These are phyloP conservation scores for Phytophthora aleatoria DNA, from an alignment of 352 stramenopile species.

Conservation along the genomic window DNA sequence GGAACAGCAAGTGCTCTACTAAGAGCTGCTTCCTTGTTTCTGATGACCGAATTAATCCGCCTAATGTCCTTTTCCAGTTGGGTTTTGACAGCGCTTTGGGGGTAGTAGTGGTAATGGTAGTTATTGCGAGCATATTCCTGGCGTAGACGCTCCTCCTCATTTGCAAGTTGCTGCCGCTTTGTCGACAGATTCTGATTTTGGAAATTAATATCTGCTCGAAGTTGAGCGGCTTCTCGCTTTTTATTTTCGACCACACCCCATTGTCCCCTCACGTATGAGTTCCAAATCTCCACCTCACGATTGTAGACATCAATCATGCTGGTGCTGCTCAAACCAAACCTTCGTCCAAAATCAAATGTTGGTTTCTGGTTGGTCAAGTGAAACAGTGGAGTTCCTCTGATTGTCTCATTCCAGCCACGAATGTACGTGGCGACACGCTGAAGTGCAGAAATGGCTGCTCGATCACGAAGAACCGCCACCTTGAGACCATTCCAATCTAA, in stretches of 20 bases:
- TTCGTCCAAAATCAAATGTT: slow-evolving; percentile 43
- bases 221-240: not conserved
- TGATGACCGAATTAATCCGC: not conserved
- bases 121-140: not conserved
- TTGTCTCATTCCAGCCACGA: slow-evolving; percentile 36
- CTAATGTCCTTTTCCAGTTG: not conserved
- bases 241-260: slow-evolving; percentile 1
- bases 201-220: not conserved
- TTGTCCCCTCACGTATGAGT: slow-evolving; percentile 4
- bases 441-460: slow-evolving; percentile 35
- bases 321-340: slow-evolving; percentile 24
- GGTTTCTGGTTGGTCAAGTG: slow-evolving; percentile 42
- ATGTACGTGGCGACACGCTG: slow-evolving; percentile 44
- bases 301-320: slow-evolving; percentile 17
- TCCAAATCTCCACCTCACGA: slow-evolving; percentile 19
- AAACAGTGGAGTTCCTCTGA: slow-evolving; percentile 34
- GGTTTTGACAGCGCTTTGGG: not conserved
- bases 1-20: not conserved
- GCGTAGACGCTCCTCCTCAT: not conserved
- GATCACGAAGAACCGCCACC: slow-evolving; percentile 39
- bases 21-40: not conserved
- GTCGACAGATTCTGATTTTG: not conserved
- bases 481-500: slow-evolving; percentile 44
- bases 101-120: not conserved
- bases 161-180: slow-evolving; percentile 2